These are phyloP conservation scores for Leishmania major DNA, from an alignment of 208 protist genomes.

Conservation along the genomic window DNA sequence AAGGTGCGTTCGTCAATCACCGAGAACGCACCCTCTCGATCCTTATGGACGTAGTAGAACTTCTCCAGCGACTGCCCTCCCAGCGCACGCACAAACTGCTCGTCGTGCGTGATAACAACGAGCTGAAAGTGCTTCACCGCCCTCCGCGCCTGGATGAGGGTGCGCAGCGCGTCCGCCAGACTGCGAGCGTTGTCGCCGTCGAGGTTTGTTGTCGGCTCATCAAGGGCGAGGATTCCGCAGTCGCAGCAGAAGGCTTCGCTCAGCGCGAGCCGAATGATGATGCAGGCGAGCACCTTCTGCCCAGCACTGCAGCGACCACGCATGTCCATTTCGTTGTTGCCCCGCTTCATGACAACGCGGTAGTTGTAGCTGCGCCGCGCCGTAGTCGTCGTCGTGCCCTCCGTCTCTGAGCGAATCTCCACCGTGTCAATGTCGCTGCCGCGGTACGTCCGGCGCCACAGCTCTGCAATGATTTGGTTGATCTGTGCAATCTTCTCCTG, in stretches of 20 bases:
- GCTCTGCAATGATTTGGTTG: slow-evolving; percentile 97
- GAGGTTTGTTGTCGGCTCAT: slow-evolving; percentile 99
- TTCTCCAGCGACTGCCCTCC: slow-evolving; percentile 81
- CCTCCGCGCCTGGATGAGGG: slow-evolving; percentile 83
- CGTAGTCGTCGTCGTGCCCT: slow-evolving; percentile 67
- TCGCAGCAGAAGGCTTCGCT: slow-evolving; percentile 99
- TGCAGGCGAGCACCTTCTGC: slow-evolving; percentile 98
- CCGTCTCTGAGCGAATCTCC: slow-evolving; percentile 95
- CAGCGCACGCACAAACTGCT: slow-evolving; percentile 97
- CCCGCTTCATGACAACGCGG: slow-evolving; percentile 97
- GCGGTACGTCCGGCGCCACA: slow-evolving; percentile 98
- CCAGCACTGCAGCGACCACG: slow-evolving; percentile 98
- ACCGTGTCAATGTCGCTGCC: slow-evolving; percentile 98
- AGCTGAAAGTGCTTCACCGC: slow-evolving; percentile 97
- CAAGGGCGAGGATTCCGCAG: slow-evolving; percentile 99
- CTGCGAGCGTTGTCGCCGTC: slow-evolving; percentile 94
- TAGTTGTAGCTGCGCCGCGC: slow-evolving; percentile 87
- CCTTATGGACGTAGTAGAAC: slow-evolving; percentile 92
- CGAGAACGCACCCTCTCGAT: slow-evolving; percentile 89
- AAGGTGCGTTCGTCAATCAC: slow-evolving; percentile 90
- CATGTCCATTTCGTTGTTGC: slow-evolving; percentile 97
- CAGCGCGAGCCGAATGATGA: slow-evolving; percentile 99
- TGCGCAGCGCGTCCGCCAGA: slow-evolving; percentile 78
- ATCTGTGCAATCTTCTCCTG: slow-evolving; percentile 98
- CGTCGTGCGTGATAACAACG: slow-evolving; percentile 99